Evolutionary conservation across 2,329 filamentous ascomycete genomes (phyloP).

Genomic region (Pseudogymnoascus sp.): DNA sequence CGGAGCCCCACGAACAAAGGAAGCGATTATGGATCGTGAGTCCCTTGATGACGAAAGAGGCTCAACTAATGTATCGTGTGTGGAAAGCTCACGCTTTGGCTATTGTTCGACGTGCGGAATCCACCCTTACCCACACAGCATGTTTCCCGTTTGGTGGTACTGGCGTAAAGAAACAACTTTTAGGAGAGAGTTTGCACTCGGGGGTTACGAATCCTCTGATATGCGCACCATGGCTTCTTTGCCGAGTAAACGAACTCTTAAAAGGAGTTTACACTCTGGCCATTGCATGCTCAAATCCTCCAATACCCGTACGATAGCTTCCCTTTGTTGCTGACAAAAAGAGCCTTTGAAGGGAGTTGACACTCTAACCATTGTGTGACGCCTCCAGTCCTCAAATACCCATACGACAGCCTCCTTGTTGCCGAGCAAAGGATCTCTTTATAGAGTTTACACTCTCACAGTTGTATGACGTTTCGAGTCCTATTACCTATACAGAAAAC

Average conservation of each 20-base stretch:
- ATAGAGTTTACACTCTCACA: not conserved
- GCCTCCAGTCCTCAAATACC: not conserved
- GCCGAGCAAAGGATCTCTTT: not conserved
- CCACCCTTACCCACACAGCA: not conserved
- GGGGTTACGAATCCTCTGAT: not conserved
- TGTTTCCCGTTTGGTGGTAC: not conserved
- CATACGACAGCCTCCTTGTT: not conserved
- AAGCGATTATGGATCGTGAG: not conserved
- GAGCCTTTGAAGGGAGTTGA: not conserved
- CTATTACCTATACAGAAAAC: not conserved
- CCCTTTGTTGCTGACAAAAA: not conserved
- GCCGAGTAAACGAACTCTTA: no score
- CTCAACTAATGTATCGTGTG: conserved; percentile 35
- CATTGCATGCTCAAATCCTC: no score
- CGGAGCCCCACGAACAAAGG: not conserved
- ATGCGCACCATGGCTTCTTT: not conserved
- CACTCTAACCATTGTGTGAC: not conserved
- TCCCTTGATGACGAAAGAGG: not conserved
- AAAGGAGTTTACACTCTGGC: no score
- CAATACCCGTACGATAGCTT: no score
- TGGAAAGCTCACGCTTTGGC: not conserved
- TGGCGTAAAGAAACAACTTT: not conserved
- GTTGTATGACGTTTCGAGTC: not conserved
- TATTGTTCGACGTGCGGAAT: not conserved
- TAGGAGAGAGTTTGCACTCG: not conserved